These are phyloP conservation scores for Chaetomiaceae sp. DNA, from an alignment of 2,329 filamentous ascomycete genomes.

Conservation along the genomic window DNA sequence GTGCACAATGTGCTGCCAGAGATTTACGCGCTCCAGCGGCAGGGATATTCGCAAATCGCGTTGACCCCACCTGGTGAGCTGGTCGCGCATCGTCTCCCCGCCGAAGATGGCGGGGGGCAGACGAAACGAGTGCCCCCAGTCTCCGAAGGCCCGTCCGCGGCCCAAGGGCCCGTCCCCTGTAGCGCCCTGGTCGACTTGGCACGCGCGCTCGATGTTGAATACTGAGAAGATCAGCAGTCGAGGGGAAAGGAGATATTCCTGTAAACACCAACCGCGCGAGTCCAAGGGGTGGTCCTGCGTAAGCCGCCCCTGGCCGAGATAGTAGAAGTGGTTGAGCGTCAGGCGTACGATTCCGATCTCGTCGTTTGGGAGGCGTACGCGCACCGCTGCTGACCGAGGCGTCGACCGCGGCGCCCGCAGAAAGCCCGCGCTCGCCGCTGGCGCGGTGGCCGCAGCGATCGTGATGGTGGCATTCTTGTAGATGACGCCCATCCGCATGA, in stretches of 20 bases:
- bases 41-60: too few species aligned
- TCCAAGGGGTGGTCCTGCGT: neutral
- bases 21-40: neutral
- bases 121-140: neutral
- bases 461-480: constrained; percentile 2
- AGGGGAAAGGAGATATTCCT: constrained; percentile 4
- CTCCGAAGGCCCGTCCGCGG: neutral
- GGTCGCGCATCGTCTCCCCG: neutral
- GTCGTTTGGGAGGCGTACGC: neutral
- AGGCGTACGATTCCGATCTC: neutral
- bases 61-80: too few species aligned
- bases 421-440: neutral
- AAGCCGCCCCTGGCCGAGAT: neutral
- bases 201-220: neutral
- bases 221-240: neutral
- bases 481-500: neutral
- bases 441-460: neutral
- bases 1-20: neutral
- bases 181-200: too few species aligned
- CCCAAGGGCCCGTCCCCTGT: neutral
- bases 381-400: neutral
- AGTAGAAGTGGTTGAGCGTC: neutral
- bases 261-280: constrained; percentile 4
- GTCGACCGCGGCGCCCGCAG: neutral
- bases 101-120: neutral